Percentiles rank a stretch among this genome's conserved stretches.
phyloP scores from a whole-genome alignment of 768 basidiomycete species.

The Tephrocybe sp. region DNA sequence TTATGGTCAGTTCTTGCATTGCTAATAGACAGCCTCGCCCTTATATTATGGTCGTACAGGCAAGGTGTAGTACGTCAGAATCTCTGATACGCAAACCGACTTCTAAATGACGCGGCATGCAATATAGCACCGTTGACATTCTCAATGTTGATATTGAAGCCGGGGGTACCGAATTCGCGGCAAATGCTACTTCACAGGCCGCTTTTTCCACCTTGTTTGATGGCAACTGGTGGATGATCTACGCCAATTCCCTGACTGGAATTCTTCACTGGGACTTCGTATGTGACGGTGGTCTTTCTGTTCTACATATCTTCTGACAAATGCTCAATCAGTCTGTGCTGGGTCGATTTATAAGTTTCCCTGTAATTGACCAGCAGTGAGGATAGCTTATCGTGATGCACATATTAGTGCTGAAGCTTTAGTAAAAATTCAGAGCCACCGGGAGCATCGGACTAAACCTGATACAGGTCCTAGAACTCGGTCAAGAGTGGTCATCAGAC shows the following conservation, averaged over 20 bases:
- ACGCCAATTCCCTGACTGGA: constrained; percentile 51
- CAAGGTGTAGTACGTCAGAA: constrained; percentile 38
- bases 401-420: constrained; percentile 17
- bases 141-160: constrained; percentile 62
- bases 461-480: constrained; percentile 48
- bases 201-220: constrained; percentile 60
- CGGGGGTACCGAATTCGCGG: constrained; percentile 58
- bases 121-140: constrained; percentile 54
- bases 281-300: background rate
- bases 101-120: background rate
- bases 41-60: background rate
- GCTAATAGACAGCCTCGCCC: background rate
- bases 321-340: constrained; percentile 10
- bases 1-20: constrained; percentile 42
- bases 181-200: constrained; percentile 35
- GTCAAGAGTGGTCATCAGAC: constrained; percentile 49
- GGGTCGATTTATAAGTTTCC: constrained; percentile 18
- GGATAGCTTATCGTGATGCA: background rate
- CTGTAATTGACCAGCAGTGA: constrained; percentile 32
- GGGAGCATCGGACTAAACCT: constrained; percentile 56
- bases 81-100: background rate
- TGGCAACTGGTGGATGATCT: constrained; percentile 73
- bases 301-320: constrained; percentile 19
- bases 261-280: constrained; percentile 75
- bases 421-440: constrained; percentile 41